Base-by-base conservation (phyloP, 495 filamentous ascomycete genomes). In the Apiosordaria backusii region DNA sequence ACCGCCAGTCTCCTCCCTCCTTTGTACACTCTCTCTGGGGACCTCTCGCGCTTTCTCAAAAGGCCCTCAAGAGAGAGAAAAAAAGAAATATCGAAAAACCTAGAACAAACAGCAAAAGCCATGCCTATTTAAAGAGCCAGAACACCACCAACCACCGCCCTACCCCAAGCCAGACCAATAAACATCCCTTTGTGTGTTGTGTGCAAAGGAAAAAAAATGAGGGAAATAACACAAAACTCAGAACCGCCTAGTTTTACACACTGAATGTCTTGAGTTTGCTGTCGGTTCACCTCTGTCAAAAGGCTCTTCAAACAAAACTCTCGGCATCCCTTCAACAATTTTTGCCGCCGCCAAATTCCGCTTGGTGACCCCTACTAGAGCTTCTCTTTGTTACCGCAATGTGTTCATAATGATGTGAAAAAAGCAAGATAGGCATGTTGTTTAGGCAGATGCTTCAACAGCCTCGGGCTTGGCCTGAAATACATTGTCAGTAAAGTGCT, bases 401-500 rank as follows among this genome's bases (percentile, higher is more conserved):
- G 35, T 13, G 13, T 9, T 45, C 35, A 13, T 45, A 45, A 45
- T 15, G 35, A 45, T 45, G 16, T 45, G 35, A 15, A 29, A 15
- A 45, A 45, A 45, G 10, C 10, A 0, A 45, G 35, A 0, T 45
- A 2, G 16, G 9, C 63, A 15, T 18, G n/a, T 55, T n/a, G 22
- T 50, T 27, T 68, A 76, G 22, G 72, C 72, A 18, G 71, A 62
- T 3, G 74, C 66, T 64, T 75, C 74, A 6, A 70, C 72, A 24
- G 65, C 68, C 60, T 72, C 72, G 5, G 67, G 50, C 69, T 76
- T 73, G 13, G 65, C 27, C 71, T 67, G 23, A 27, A 45, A 19
- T 5, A 22, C 19, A 26, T 29, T 57, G 53, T 64, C 29, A 52
- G 60, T 54, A 18, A 61, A 21, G 2, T 10, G 15, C 58, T 22